These are phyloP conservation scores for Chrysoporthe puriensis DNA, from an alignment of 2,329 filamentous ascomycete species.

Conservation along the genomic window DNA sequence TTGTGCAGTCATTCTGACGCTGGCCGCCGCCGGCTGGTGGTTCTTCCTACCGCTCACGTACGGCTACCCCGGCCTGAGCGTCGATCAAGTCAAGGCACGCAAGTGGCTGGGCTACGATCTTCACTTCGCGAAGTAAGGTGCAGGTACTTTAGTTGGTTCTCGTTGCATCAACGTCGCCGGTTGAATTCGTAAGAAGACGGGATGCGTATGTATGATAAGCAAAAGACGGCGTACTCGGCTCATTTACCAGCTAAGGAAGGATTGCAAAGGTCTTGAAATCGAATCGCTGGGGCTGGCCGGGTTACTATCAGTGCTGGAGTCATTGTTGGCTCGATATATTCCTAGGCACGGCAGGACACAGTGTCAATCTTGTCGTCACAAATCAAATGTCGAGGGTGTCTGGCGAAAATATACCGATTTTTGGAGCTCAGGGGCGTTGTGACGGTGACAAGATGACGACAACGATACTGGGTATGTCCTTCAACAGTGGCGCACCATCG, in stretches of 20 bases:
- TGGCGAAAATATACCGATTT: not conserved
- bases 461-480: not conserved
- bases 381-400: not conserved
- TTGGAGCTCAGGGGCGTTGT: not conserved
- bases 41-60: constrained; percentile 97
- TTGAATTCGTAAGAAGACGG: not conserved
- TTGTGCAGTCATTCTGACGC: constrained; percentile 66
- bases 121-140: constrained; percentile 92
- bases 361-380: not conserved
- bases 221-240: not conserved
- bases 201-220: not conserved
- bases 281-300: not conserved
- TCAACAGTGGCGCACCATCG: not conserved
- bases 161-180: not conserved
- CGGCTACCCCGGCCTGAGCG: constrained; percentile 83
- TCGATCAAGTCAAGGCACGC: constrained; percentile 76
- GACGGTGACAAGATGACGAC: not conserved
- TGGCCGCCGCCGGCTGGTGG: constrained; percentile 78
- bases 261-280: not conserved
- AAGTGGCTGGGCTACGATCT: constrained; percentile 98
- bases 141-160: not conserved
- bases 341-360: not conserved
- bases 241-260: not conserved
- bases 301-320: not conserved
- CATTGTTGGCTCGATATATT: not conserved